Evolutionary conservation across 768 basidiomycete species (phyloP).

Genomic region (Phylloporus sp.): DNA sequence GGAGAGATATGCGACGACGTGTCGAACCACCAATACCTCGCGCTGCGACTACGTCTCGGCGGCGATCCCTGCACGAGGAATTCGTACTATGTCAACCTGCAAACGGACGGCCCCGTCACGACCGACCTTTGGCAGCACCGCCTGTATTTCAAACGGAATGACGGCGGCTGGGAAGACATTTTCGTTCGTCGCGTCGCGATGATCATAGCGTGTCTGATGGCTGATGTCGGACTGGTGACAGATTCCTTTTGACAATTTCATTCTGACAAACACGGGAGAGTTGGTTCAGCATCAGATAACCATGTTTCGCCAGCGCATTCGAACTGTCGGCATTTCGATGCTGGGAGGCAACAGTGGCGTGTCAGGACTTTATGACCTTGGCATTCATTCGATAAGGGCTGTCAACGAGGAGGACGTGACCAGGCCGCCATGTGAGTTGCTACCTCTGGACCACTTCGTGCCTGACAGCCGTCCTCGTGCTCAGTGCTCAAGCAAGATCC

Average conservation of each 20-base stretch:
- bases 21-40: constrained; percentile 73
- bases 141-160: constrained; percentile 65
- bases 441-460: background rate
- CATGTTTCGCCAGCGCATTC: constrained; percentile 71
- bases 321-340: constrained; percentile 81
- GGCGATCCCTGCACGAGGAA: constrained; percentile 73
- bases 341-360: constrained; percentile 78
- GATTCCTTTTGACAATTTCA: constrained; percentile 78
- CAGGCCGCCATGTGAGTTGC: constrained; percentile 26
- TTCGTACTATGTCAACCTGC: constrained; percentile 92
- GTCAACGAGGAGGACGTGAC: constrained; percentile 68
- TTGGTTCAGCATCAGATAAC: constrained; percentile 62
- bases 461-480: background rate
- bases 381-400: constrained; percentile 75
- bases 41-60: constrained; percentile 69
- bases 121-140: constrained; percentile 95
- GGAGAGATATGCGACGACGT: constrained; percentile 84
- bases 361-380: constrained; percentile 75
- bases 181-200: constrained; percentile 48
- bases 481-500: constrained; percentile 26
- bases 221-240: constrained; percentile 30
- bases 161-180: constrained; percentile 75
- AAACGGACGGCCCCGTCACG: constrained; percentile 76
- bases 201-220: background rate
- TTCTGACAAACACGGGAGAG: constrained; percentile 70